These are phyloP conservation scores for Penstemon barbatus DNA, from an alignment of 257 asterid genomes.

Conservation along the genomic window DNA sequence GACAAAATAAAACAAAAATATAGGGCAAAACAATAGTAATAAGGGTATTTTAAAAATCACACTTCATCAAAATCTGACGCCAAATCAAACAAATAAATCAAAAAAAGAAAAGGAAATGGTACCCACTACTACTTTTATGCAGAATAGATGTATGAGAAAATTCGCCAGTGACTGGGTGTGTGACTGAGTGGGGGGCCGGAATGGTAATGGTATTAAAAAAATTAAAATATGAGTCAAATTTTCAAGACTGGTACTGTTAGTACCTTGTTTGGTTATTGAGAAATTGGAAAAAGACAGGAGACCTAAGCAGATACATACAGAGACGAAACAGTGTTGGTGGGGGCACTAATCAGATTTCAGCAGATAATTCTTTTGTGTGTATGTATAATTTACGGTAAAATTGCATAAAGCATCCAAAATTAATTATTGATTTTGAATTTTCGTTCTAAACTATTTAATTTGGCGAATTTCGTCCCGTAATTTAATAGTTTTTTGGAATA, in stretches of 20 bases:
- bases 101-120: slow-evolving; percentile 37
- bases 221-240: slow-evolving; percentile 16
- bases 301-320: slow-evolving; percentile 14
- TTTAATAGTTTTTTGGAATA: too few relatives aligned
- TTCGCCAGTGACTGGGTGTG: neutral
- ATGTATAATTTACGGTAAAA: too few relatives aligned
- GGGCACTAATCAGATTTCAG: too few relatives aligned
- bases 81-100: too few relatives aligned
- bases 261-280: slow-evolving; percentile 25
- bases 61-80: slow-evolving; percentile 37
- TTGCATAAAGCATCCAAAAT: too few relatives aligned
- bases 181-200: slow-evolving; percentile 19
- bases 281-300: slow-evolving; percentile 42
- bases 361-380: too few relatives aligned
- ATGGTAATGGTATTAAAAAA: neutral
- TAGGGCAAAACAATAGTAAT: neutral
- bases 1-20: too few relatives aligned
- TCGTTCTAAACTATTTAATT: too few relatives aligned
- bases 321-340: too few relatives aligned
- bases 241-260: slow-evolving; percentile 10
- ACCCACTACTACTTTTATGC: slow-evolving; percentile 36
- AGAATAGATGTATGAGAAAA: neutral
- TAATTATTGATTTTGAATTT: too few relatives aligned
- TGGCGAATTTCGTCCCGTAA: too few relatives aligned
- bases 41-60: slow-evolving; percentile 18